Evolutionary conservation across 2,329 filamentous ascomycete genomes (phyloP).

Genomic region (Alternaria brassicicola): DNA sequence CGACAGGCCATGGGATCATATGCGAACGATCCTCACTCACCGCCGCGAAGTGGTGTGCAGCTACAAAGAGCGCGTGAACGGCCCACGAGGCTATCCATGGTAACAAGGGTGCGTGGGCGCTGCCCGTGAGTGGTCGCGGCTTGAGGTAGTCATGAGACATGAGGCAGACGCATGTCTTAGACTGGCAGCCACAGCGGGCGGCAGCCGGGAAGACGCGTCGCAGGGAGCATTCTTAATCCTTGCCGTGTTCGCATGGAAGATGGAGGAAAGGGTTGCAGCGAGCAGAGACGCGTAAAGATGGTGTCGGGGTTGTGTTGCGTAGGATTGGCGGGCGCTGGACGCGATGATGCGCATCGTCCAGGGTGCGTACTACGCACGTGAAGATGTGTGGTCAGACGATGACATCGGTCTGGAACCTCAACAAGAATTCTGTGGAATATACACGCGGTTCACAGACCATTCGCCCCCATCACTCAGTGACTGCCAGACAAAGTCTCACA

Average conservation of each 20-base stretch:
- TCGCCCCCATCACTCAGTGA: not conserved
- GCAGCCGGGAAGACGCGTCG: slow-evolving; percentile 12
- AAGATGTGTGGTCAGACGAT: slow-evolving; percentile 8
- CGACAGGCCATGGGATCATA: slow-evolving; percentile 12
- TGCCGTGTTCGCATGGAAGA: not conserved
- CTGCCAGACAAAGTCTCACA: not conserved
- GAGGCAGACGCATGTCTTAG: slow-evolving; percentile 19
- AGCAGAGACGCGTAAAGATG: not conserved
- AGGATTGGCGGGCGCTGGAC: not conserved
- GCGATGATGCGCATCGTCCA: slow-evolving; percentile 1
- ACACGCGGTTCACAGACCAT: not conserved
- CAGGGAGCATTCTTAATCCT: slow-evolving; percentile 2
- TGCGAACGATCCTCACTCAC: not conserved
- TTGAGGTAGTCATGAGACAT: slow-evolving; percentile 19
- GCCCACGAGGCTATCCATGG: slow-evolving; percentile 17
- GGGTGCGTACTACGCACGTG: slow-evolving; percentile 8
- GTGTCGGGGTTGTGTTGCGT: not conserved
- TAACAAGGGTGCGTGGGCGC: slow-evolving; percentile 12
- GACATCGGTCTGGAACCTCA: not conserved
- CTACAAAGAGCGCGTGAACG: slow-evolving; percentile 11
- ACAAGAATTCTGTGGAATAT: not conserved
- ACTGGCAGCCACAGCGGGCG: slow-evolving; percentile 11
- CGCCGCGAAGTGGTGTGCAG: slow-evolving; percentile 6
- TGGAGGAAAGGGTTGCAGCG: not conserved
- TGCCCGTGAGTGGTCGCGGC: slow-evolving; percentile 15